Evolutionary conservation across 352 stramenopile genomes (phyloP), one percentile per base, ranked within the genome.

Genomic region (Phytophthora pisi): DNA sequence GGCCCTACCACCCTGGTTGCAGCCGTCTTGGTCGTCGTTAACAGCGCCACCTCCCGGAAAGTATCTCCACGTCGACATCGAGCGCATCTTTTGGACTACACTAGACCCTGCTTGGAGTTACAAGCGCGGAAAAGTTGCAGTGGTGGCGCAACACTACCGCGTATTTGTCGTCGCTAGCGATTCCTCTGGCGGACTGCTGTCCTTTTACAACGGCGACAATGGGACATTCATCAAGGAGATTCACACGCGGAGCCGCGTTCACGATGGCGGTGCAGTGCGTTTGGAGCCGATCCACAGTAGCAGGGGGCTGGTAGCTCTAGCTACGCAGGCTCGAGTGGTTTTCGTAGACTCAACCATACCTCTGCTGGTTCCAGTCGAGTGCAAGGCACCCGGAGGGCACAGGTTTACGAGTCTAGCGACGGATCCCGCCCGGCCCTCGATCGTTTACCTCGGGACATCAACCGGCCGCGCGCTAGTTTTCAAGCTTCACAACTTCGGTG

Each of bases 1-100:
- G 24, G 26, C 47, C 13, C 43, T 45, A 28, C 46, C 26, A 5
- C 46, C 54, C 2, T 69, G 57, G 52, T 15, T 65, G 13, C 30
- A 64, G 18, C 20, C 28, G 5, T 43, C 55, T 6, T 36, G 1
- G 0, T 30, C 28, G 13, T n/a, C 58, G 1, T 16, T 68, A 23
- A 74, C 53, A 40, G 36, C 62, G 7, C 66, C 70, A 36, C 24
- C 63, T 11, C 15, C 47, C n/a, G 72, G 72, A 6, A 70, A 56
- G 20, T 72, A 74, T 62, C 54, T 79, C n/a, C 72, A 79, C 30
- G 57, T 76, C 31, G 72, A 79, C 30, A 38, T 79, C 3, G 72
- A 79, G 36, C 63, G 56, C n/a, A 52, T 74, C 11, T 79, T 79
- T 24, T 28, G 7, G 23, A 36, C 55, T 50, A 55, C 31, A 9